These are phyloP conservation scores for Debaryomycetaceae sp. DNA, from an alignment of 1,139 yeast species.

Conservation along the genomic window DNA sequence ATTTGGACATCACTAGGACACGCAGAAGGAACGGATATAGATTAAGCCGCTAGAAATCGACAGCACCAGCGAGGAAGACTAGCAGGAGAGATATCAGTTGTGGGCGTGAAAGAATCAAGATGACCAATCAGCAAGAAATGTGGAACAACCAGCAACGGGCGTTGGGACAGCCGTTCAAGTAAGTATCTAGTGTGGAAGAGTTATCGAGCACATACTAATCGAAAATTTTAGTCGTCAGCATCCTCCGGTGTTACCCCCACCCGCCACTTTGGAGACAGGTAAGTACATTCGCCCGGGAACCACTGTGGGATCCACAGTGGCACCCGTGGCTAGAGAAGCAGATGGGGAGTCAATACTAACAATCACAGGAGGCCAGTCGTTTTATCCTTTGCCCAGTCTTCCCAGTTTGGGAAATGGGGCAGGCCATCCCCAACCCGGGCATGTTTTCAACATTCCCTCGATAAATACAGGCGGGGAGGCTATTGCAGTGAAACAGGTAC, in stretches of 20 bases:
- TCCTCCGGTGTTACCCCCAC: constrained; percentile 57
- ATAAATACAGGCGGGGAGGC: constrained; percentile 30
- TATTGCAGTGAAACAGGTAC: constrained; percentile 19
- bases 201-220: constrained; percentile 22
- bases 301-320: neutral
- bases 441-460: constrained; percentile 46
- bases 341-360: constrained; percentile 1
- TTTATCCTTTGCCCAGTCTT: constrained; percentile 50
- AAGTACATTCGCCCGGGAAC: constrained; percentile 16
- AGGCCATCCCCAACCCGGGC: constrained; percentile 35
- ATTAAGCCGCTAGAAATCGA: neutral
- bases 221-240: constrained; percentile 36
- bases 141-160: constrained; percentile 47
- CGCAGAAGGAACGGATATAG: neutral
- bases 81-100: constrained; percentile 1
- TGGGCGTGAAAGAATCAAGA: constrained; percentile 8
- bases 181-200: constrained; percentile 18
- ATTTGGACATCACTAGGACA: neutral
- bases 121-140: constrained; percentile 45
- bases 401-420: constrained; percentile 48
- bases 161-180: constrained; percentile 46
- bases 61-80: neutral
- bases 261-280: constrained; percentile 51
- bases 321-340: neutral
- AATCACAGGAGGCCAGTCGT: constrained; percentile 41